These are phyloP conservation scores for Chrysanthemum makinoi DNA, from an alignment of 129 eudicot genomes.

Conservation along the genomic window DNA sequence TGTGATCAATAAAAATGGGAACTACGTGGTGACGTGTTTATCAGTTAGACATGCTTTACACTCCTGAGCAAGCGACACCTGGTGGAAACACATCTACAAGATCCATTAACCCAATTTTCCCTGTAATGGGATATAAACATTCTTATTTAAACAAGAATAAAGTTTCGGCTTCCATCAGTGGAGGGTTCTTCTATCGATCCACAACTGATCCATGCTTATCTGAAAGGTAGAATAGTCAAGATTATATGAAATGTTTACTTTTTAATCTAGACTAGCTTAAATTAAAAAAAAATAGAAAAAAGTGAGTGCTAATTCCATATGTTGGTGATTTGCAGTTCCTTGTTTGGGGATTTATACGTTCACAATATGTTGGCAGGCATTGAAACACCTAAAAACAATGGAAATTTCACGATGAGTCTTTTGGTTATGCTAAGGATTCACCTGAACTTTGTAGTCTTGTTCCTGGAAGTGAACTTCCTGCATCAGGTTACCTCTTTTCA, in stretches of 20 bases:
- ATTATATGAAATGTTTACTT: neutral
- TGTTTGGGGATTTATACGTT: slow-evolving; percentile 80
- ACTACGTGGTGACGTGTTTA: slow-evolving; percentile 89
- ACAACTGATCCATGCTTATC: slow-evolving; percentile 72
- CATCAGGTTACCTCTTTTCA: slow-evolving; percentile 70
- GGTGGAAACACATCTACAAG: slow-evolving; percentile 69
- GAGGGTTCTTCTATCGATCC: slow-evolving; percentile 80
- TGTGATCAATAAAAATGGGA: slow-evolving; percentile 63
- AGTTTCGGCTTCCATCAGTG: slow-evolving; percentile 86
- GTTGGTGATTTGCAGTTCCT: slow-evolving; percentile 50
- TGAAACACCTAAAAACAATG: slow-evolving; percentile 70
- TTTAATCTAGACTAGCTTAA: neutral
- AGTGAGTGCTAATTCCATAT: neutral
- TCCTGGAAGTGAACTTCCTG: slow-evolving; percentile 58
- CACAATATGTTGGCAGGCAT: slow-evolving; percentile 66
- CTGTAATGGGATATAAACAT: slow-evolving; percentile 88
- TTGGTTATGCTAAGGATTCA: slow-evolving; percentile 65
- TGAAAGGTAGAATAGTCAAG: slow-evolving; percentile 54
- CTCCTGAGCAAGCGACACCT: slow-evolving; percentile 42
- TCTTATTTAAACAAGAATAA: slow-evolving; percentile 52
- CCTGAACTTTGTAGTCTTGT: slow-evolving; percentile 55
- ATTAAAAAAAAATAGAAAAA: too few relatives aligned
- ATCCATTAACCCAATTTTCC: slow-evolving; percentile 61
- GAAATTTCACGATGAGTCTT: slow-evolving; percentile 49
- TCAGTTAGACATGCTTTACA: slow-evolving; percentile 51